Evolutionary conservation across 1,139 yeast species (phyloP), one percentile per base, ranked within the genome.

Genomic region (Suhomyces yuchorum): DNA sequence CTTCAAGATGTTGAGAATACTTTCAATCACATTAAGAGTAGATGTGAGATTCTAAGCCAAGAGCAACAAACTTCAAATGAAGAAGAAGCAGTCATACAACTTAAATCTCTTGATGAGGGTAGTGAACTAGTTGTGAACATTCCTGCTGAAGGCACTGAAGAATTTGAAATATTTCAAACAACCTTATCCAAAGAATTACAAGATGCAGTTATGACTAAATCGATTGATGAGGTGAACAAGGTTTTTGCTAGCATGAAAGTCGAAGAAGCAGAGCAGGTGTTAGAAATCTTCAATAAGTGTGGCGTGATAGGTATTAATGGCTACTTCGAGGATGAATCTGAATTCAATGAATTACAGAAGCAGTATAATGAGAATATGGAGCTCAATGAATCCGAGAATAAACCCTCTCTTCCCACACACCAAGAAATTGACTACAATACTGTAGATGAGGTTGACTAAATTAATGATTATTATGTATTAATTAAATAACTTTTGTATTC

Each of bases 41-140:
- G 99, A 62, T 91, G 96, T 64, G 78, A 83, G 59, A 69, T 90
- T 3, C 77, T 95, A 47, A 66, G 72, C 45, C 63, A 72, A 48
- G 83, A 78, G 54, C 59, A 56, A 19, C 70, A 62, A 26, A 56
- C 49, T 3, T 34, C 24, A 4, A 58, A 52, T 15, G 88, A 80
- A 43, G 89, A 81, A 22, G 93, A 84, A 55, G 95, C 87, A 46
- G 81, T 84, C 55, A 91, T 93, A 56, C 98, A 93, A 67, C 74
- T 93, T 59, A 87, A 89, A 59, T 84, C 97, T 0, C 80, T 92
- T 46, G 98, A 93, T 67, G 96, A 95, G 32, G 80, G 83, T 51
- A 81, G 93, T 1, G 85, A 87, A 65, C 75, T 93, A 43, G 75
- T 81, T 44, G 92, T 93, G 15, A 79, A 77, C 48, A 72, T 91